These are phyloP conservation scores for Hygrocybe punicea DNA, from an alignment of 768 basidiomycete genomes.

Conservation along the genomic window DNA sequence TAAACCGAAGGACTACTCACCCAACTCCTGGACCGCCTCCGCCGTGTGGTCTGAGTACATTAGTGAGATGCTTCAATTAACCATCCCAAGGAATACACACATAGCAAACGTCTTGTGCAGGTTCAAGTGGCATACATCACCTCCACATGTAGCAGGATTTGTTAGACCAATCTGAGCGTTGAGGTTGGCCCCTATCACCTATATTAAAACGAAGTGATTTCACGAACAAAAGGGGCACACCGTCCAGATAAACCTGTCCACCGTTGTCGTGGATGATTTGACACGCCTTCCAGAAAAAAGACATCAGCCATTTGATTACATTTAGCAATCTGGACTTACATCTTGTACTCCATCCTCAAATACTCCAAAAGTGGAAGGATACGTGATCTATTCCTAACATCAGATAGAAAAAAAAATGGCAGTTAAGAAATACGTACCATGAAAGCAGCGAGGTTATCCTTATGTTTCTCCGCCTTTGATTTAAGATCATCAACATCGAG, in stretches of 20 bases:
- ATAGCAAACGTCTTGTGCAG: slow-evolving; percentile 98
- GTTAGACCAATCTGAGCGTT: slow-evolving; percentile 93
- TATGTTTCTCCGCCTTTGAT: slow-evolving; percentile 86
- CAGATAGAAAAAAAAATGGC: neutral
- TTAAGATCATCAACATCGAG: slow-evolving; percentile 84
- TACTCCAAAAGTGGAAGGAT: slow-evolving; percentile 96
- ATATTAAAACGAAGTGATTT: neutral
- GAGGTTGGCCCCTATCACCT: slow-evolving; percentile 69
- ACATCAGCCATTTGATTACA: neutral
- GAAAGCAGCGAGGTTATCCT: slow-evolving; percentile 88
- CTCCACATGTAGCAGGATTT: slow-evolving; percentile 91
- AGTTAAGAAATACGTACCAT: slow-evolving; percentile 58
- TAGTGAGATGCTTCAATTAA: neutral
- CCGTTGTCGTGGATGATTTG: slow-evolving; percentile 91
- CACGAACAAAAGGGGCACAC: slow-evolving; percentile 31
- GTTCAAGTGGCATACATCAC: slow-evolving; percentile 97
- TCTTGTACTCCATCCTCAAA: slow-evolving; percentile 89
- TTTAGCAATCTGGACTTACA: slow-evolving; percentile 32
- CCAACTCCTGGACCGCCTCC: slow-evolving; percentile 97
- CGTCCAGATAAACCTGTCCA: slow-evolving; percentile 97
- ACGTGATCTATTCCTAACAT: slow-evolving; percentile 67
- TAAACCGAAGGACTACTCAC: slow-evolving; percentile 37
- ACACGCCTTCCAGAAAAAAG: slow-evolving; percentile 58
- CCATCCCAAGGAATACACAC: slow-evolving; percentile 40
- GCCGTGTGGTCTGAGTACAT: slow-evolving; percentile 73